These are phyloP conservation scores for Geotrichum phurueaensis DNA, from an alignment of 1,139 yeast genomes.

Conservation along the genomic window DNA sequence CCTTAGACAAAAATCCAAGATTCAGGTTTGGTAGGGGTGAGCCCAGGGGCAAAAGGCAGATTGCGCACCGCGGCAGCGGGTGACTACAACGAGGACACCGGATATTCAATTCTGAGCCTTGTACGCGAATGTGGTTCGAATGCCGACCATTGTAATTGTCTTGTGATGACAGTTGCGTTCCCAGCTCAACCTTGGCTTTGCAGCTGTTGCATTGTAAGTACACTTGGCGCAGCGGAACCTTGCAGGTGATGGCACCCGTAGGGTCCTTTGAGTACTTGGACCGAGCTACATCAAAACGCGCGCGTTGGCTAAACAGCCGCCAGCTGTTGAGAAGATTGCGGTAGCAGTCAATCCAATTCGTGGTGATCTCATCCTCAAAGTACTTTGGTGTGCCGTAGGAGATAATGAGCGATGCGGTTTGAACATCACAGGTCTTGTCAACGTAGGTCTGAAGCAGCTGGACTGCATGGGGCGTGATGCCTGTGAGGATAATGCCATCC, in stretches of 20 bases:
- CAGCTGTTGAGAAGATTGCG: conserved; percentile 74
- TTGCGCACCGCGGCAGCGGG: conserved; percentile 86
- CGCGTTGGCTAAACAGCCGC: conserved; percentile 71
- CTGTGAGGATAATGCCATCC: conserved; percentile 86
- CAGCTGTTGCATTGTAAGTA: conserved; percentile 77
- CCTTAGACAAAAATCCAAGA: neutral
- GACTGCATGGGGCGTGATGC: conserved; percentile 68
- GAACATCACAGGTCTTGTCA: conserved; percentile 85
- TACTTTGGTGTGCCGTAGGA: conserved; percentile 81
- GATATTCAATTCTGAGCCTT: conserved; percentile 13
- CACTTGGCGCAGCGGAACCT: conserved; percentile 65
- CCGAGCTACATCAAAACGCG: conserved; percentile 77
- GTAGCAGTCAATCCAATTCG: conserved; percentile 68
- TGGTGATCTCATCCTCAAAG: conserved; percentile 61
- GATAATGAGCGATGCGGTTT: conserved; percentile 79
- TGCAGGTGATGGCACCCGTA: conserved; percentile 45
- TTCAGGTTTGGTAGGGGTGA: neutral
- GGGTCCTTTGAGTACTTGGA: conserved; percentile 55
- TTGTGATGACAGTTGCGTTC: neutral
- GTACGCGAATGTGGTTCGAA: conserved; percentile 4
- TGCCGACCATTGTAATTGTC: neutral
- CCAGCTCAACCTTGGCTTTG: conserved; percentile 43
- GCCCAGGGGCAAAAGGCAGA: conserved; percentile 67
- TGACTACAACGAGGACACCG: conserved; percentile 81
- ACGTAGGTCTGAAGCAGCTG: conserved; percentile 82